Base-by-base conservation (phyloP, 305 asterid genomes). In the Fraxinus greggii region DNA sequence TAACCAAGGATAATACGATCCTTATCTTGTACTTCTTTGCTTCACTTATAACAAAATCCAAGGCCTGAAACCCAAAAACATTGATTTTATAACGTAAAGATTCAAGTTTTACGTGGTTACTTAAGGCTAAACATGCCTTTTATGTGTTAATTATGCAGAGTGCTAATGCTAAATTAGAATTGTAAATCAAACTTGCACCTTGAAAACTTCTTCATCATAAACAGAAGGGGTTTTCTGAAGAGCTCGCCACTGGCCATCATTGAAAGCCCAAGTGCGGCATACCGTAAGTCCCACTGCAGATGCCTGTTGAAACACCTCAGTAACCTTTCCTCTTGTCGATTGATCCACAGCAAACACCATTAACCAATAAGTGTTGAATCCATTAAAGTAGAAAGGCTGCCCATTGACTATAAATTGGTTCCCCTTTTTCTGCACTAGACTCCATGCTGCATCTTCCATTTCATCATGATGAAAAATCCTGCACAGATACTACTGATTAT, bases 351-450 rank as follows among this genome's bases (percentile, higher is more conserved):
- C 95, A 54, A 93, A 91, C 19, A 95, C 95, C 98, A 95, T 95
- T 33, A 93, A 83, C 99, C 99, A 93, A 61, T 95, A 95, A n/a
- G 99, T 95, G 89, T 95, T 95, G 97, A 95, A 95, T 65, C 99
- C 98, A 72, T 95, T 93, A 12, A 95, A 90, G 72, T 95, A 95
- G 79, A 92, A 95, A 4, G 99, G 98, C 28, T 89, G 93, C 4
- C 92, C 94, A 33, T 92, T 82, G 15, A 94, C 82, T 7, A 78
- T 73, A 84, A 95, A 94, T 54, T 95, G 99, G 83, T 91, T 90
- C 75, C 96, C 97, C n/a, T 79, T 87, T 75, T 24, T 92, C 89
- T 89, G 90, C 83, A 90, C 98, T 91, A 89, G 87, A 32, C 86
- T 83, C 98, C 98, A 94, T 67, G 87, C 88, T 33, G 82, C 89